Conservation (phyloP, 805 yeast genomes). For the Candida chilensis region DNA sequence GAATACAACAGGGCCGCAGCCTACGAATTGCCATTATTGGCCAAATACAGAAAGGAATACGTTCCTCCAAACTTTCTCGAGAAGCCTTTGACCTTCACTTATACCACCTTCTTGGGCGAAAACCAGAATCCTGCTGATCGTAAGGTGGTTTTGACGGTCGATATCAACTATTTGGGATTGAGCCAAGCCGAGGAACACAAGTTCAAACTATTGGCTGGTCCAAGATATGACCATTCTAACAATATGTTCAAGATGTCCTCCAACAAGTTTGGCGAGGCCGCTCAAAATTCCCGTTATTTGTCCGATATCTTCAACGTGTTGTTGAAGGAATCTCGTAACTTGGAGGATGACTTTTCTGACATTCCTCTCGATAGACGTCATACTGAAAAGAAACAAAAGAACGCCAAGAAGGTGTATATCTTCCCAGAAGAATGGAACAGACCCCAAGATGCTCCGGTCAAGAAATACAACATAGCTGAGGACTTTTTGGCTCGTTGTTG, state of each 20-base stretch:
- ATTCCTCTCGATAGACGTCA: conserved; percentile 80
- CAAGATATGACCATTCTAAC: conserved; percentile 56
- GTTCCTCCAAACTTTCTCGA: conserved; percentile 30
- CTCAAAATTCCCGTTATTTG: conserved; percentile 77
- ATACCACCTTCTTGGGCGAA: conserved; percentile 69
- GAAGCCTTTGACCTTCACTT: conserved; percentile 57
- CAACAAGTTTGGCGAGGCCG: conserved; percentile 60
- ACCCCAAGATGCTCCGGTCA: conserved; percentile 61
- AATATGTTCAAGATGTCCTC: conserved; percentile 59
- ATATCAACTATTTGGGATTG: conserved; percentile 46
- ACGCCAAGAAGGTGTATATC: conserved; percentile 21
- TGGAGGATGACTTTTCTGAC: conserved; percentile 58
- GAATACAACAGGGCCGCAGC: conserved; percentile 79
- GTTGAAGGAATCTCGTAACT: conserved; percentile 54
- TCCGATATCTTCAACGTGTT: conserved; percentile 56
- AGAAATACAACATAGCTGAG: conserved; percentile 22
- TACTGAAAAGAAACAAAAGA: conserved; percentile 31
- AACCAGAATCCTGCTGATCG: conserved; percentile 58
- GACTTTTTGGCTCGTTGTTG: conserved; percentile 2
- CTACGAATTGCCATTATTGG: conserved; percentile 81
- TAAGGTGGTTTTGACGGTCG: conserved; percentile 54
- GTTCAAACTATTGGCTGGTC: conserved; percentile 69
- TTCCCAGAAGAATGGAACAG: conserved; percentile 81
- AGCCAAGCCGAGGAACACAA: conserved; percentile 52
- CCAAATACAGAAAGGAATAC: conserved; percentile 67